Percentiles rank a stretch among this genome's conserved stretches.
phyloP scores from a whole-genome alignment of 345 rosid genomes.

The Ceriops zippeliana region DNA sequence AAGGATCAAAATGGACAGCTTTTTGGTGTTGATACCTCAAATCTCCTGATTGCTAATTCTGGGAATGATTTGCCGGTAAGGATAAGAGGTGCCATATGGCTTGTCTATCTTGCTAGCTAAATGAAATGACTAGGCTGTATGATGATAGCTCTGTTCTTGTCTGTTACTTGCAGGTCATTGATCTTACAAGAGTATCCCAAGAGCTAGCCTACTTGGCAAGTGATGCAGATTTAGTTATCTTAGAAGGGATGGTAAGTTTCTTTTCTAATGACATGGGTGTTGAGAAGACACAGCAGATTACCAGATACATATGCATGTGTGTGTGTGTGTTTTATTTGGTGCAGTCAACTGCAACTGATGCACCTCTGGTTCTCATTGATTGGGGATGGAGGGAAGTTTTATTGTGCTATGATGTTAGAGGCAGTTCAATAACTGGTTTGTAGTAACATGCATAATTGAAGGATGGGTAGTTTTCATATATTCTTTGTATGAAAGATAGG shows the following conservation, averaged over 20 bases:
- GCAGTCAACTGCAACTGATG: not conserved
- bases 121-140: not conserved
- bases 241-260: slow-evolving; percentile 95
- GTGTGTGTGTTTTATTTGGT: no score
- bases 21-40: slow-evolving; percentile 75
- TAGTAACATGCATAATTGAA: not conserved
- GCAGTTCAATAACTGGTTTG: not conserved
- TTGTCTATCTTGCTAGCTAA: not conserved
- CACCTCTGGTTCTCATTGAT: not conserved
- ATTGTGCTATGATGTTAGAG: not conserved
- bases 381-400: not conserved
- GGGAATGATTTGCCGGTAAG: slow-evolving; percentile 98
- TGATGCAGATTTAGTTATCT: slow-evolving; percentile 86
- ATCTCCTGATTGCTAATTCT: slow-evolving; percentile 85
- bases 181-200: slow-evolving; percentile 83
- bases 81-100: slow-evolving; percentile 4
- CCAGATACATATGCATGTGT: not conserved
- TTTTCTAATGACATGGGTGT: not conserved
- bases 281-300: not conserved
- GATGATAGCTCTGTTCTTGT: slow-evolving; percentile 1
- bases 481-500: not conserved
- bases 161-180: slow-evolving; percentile 68
- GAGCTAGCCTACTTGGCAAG: slow-evolving; percentile 78
- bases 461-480: not conserved
- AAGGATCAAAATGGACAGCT: slow-evolving; percentile 80